Base-by-base conservation (phyloP, 2,329 filamentous ascomycete species). In the Hypomyces perniciosus region DNA sequence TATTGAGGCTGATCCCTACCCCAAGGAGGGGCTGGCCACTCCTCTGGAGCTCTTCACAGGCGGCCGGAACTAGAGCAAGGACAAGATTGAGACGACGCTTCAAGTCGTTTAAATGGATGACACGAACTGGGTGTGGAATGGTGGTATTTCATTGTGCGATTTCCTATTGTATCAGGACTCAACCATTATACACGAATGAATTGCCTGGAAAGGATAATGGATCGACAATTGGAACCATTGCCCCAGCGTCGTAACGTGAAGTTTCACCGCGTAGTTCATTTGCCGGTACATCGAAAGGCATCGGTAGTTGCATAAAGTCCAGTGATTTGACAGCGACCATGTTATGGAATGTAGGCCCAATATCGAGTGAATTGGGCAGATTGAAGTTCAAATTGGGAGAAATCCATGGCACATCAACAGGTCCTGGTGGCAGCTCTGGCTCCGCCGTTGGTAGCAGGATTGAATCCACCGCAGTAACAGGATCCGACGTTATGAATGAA, bases 1-100 rank as follows among this genome's bases (percentile, higher is more conserved):
- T 5, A 72, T 74, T 46, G 63, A 63, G 31, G 62, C 61, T 8
- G 73, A 76, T 42, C 57, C 67, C 1, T 59, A 68, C 28, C 65
- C 68, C 1, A 62, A 61, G 35, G 62, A 62, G n/a, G 63, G 72
- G 4, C 58, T 76, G 13, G 60, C 60, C 10, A 64, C 68, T 49
- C 71, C 71, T 8, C 56, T 75, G 30, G 62, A 65, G 26, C 58
- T 74, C n/a, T 75, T 75, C 53, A 62, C 63, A 9, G 65, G 63
- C 5, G 67, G 65, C 1, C 68, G 72, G 55, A 57, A 66, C 49
- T 62, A 65, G 35, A 73, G 69, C 56, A 66, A 65, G 56, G 59
- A 58, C 20, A 65, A 67, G 51, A 64, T 73, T 33, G 68, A 73
- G 50, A 60, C 47, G 4, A 54, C 57, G 40, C 27, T 63, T 43